Base-by-base conservation (phyloP, 2,329 filamentous ascomycete species). In the Trichoderma semiorbis region DNA sequence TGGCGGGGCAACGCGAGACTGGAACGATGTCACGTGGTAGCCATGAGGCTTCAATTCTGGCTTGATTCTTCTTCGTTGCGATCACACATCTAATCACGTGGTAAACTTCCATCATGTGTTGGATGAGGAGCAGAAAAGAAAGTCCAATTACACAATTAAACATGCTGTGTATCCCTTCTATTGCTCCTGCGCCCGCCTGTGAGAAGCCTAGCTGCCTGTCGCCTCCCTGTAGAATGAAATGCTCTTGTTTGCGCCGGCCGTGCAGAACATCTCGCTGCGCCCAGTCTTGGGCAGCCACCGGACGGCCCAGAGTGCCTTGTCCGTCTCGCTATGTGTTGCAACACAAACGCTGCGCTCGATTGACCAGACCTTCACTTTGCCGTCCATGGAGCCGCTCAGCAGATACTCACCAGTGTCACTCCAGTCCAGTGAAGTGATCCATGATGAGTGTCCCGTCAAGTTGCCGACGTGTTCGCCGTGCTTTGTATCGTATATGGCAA, bases 301-400 rank as follows among this genome's bases (percentile, higher is more conserved):
- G 32, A 95, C 93, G 69, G 90, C 89, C 92, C 95, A 98, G 3
- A 98, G 79, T 0, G 91, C 88, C 81, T 93, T 92, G 74, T 95
- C 95, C 7, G 93, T 94, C 83, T 98, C 95, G 72, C 92, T 95
- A 79, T 97, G 94, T 11, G 96, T 99, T 14, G 95, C 94, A 58
- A 99, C 96, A 79, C 96, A 98, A 5, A 87, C 86, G 71, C 90
- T 88, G 39, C 91, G 89, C 77, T 97, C 94, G 72, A 98, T 89
- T 34, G 93, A 95, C 96, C 96, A 99, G 34, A 98, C 93, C 82
- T 97, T 98, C 73, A 93, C 93, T 81, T 97, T 98, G 47, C 96
- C 95, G 78, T 98, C 95, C 80, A 97, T 94, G 1, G 92, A 90
- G 62, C 94, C 93, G 78, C 92, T 97, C 3, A 98, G 86, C 14